Evolutionary conservation across 345 rosid species (phyloP).

Genomic region (Adansonia digitata): DNA sequence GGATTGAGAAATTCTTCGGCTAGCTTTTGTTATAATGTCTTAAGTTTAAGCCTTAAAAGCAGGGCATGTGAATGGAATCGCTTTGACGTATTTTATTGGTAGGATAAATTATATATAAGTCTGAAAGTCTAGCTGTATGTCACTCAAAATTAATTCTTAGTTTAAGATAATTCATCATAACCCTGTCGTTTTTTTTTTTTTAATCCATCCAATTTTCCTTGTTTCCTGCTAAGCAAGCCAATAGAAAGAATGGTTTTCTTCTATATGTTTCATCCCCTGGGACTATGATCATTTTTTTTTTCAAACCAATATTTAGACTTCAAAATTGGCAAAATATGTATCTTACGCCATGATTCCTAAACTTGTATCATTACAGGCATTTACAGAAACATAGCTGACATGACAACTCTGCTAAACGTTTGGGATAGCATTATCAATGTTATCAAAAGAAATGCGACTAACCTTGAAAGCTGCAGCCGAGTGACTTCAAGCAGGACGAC

Average conservation of each 20-base stretch:
- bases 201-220: no score
- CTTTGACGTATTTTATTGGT: background rate
- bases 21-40: background rate
- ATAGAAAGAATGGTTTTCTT: no score
- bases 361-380: background rate
- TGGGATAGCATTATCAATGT: background rate
- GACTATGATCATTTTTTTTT: no score
- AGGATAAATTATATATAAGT: no score
- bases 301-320: background rate
- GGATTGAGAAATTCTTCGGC: background rate
- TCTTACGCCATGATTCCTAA: background rate
- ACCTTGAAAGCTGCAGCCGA: background rate
- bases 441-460: background rate
- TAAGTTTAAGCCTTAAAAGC: background rate
- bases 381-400: background rate
- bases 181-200: no score
- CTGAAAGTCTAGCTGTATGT: no score
- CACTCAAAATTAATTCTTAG: no score
- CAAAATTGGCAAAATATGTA: background rate
- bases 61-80: background rate
- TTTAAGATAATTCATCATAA: no score
- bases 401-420: background rate
- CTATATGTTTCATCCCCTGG: no score
- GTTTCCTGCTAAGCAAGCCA: no score
- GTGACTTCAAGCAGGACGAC: slow-evolving; percentile 21